Base-by-base conservation (phyloP, 2,329 filamentous ascomycete species). In the Fusarium hainanense region DNA sequence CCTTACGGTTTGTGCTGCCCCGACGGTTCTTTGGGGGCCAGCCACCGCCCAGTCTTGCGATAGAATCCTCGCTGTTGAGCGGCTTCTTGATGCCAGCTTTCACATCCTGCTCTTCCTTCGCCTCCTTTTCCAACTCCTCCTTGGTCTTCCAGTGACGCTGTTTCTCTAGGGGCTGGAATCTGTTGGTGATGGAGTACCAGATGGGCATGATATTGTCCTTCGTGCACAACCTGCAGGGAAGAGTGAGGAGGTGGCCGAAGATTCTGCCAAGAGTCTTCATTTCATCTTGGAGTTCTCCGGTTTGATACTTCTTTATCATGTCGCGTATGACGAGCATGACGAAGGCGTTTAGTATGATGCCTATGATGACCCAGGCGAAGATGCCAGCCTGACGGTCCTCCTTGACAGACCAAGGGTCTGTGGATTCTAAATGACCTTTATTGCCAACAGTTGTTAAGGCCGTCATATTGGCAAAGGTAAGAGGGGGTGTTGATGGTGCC, bases 151-250 rank as follows among this genome's bases (percentile, higher is more conserved):
- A 21, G 34, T 16, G 34, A 6, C 42, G 51, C 42, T 61, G 51
- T 37, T 74, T 61, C 11, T 47, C 48, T 11, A 41, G n/a, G 3
- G 34, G 47, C n/a, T 69, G 69, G 28, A 73, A 74, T 18, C 63
- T 30, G 10, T 73, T 63, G 10, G 69, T 44, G 34, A 64, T 55
- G n/a, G 28, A 47, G 28, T 54, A 32, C 51, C 57, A 69, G 1
- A 55, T 16, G 30, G 34, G 49, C 12, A 27, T 40, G n/a, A 56
- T 11, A 42, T 60, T 68, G 7, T 58, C 41, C 5, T 30, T 37
- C 21, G 28, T 44, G 21, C 61, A 69, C 10, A 72, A 11, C 20
- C 43, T 21, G 20, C 32, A 54, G 4, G 71, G 66, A 8, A 60
- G 25, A 6, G 18, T 47, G 9, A 57, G 2, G 1, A 73, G 8